Percentiles rank a stretch among this genome's conserved stretches.
These are phyloP conservation scores for Colletotrichum godetiae DNA, from an alignment of 2,329 filamentous ascomycete genomes.

Conservation along the genomic window DNA sequence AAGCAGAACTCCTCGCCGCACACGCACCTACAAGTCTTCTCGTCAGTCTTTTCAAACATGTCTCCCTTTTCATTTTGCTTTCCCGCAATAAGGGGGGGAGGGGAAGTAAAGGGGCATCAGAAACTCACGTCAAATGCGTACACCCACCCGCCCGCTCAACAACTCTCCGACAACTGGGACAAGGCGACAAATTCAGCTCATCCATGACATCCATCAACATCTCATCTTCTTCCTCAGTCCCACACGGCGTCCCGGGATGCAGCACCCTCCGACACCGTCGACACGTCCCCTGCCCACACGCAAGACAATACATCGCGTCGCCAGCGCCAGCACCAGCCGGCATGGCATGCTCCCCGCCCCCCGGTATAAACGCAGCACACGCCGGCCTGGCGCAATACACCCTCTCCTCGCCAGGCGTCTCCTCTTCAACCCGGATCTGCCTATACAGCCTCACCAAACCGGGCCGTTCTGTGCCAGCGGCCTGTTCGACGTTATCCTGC, in stretches of 20 bases:
- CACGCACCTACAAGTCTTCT: slow-evolving; percentile 11
- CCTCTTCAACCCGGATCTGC: slow-evolving; percentile 28
- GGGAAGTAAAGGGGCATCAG: background rate
- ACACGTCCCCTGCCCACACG: slow-evolving; percentile 32
- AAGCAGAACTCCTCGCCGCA: slow-evolving; percentile 36
- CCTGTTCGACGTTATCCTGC: slow-evolving; percentile 20
- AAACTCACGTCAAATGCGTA: slow-evolving; percentile 72
- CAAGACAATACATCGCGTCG: slow-evolving; percentile 22
- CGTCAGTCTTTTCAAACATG: slow-evolving; percentile 3
- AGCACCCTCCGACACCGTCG: slow-evolving; percentile 6
- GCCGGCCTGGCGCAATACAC: slow-evolving; percentile 30
- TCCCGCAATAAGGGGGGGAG: background rate
- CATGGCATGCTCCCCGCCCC: background rate
- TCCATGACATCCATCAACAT: slow-evolving; percentile 57
- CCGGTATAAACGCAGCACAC: slow-evolving; percentile 36
- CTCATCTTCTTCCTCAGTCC: slow-evolving; percentile 33
- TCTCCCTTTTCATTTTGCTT: background rate
- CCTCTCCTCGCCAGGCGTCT: slow-evolving; percentile 16
- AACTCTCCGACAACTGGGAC: slow-evolving; percentile 65
- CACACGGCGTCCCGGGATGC: slow-evolving; percentile 35
- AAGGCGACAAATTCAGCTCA: slow-evolving; percentile 65
- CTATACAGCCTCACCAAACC: slow-evolving; percentile 23
- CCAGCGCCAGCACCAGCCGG: background rate
- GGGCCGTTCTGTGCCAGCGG: background rate
- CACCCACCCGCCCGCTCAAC: slow-evolving; percentile 72